These are phyloP conservation scores for Wickerhamomyces chambardii DNA, from an alignment of 805 yeast species.

Conservation along the genomic window DNA sequence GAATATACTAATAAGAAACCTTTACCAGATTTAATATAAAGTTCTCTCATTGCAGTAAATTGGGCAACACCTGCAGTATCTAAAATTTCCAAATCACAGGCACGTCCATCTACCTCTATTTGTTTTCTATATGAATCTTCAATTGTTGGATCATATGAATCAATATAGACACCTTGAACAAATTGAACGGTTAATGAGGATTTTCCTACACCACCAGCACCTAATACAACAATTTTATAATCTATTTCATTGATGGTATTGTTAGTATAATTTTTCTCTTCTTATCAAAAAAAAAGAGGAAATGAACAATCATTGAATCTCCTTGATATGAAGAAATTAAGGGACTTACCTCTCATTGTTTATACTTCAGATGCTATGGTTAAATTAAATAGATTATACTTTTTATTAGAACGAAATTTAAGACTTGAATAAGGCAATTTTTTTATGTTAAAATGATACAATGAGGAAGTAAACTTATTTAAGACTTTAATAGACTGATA, in stretches of 20 bases:
- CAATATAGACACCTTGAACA: slow-evolving; percentile 84
- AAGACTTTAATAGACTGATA: too few species aligned
- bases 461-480: too few species aligned
- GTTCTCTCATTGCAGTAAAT: slow-evolving; percentile 91
- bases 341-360: slow-evolving; percentile 10
- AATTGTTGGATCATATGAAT: slow-evolving; percentile 92
- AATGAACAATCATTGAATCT: too few species aligned
- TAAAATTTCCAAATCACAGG: slow-evolving; percentile 76
- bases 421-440: too few species aligned
- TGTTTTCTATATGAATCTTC: slow-evolving; percentile 93
- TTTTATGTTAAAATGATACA: too few species aligned
- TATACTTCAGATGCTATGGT: too few species aligned
- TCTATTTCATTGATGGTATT: slow-evolving; percentile 32
- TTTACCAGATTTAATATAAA: slow-evolving; percentile 80
- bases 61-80: slow-evolving; percentile 96
- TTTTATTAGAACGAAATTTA: too few species aligned
- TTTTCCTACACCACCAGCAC: slow-evolving; percentile 98
- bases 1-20: slow-evolving; percentile 87
- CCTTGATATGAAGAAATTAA: too few species aligned
- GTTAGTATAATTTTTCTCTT: background rate
- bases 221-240: slow-evolving; percentile 83
- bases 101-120: slow-evolving; percentile 79
- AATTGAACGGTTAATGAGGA: slow-evolving; percentile 89
- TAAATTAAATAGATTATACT: too few species aligned
- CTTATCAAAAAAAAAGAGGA: background rate